A percentile compares a stretch with the other conserved stretches of the same genome.
Evolutionary conservation across 257 asterid species (phyloP).

Genomic region (Rhazya stricta): DNA sequence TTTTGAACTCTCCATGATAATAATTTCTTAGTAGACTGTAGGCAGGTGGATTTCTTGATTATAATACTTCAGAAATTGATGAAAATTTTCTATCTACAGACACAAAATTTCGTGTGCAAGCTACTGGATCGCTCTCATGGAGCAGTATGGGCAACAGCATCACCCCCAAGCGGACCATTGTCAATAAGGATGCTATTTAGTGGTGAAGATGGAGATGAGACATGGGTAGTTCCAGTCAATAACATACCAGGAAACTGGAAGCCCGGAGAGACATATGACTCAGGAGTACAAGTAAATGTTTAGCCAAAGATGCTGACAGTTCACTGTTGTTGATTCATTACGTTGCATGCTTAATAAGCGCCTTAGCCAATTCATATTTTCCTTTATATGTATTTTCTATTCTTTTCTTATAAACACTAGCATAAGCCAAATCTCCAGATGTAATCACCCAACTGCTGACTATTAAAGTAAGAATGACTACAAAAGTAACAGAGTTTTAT

Average conservation of each 20-base stretch:
- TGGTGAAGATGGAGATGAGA: slow-evolving; percentile 56
- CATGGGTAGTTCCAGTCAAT: slow-evolving; percentile 60
- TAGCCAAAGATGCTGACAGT: slow-evolving; percentile 22
- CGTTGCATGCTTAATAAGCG: background rate
- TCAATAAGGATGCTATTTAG: slow-evolving; percentile 69
- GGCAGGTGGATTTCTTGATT: background rate
- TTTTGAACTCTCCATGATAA: background rate
- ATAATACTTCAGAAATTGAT: background rate
- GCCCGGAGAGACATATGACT: slow-evolving; percentile 63
- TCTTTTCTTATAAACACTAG: background rate
- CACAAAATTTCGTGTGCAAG: slow-evolving; percentile 54
- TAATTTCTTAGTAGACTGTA: too few species aligned
- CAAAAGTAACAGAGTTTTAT: background rate
- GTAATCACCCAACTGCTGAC: background rate
- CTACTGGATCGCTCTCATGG: slow-evolving; percentile 59
- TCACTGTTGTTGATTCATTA: slow-evolving; percentile 4
- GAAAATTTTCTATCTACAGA: slow-evolving; percentile 35
- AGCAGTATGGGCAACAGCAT: slow-evolving; percentile 66
- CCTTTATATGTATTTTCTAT: background rate
- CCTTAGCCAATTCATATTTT: slow-evolving; percentile 1
- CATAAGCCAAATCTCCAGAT: background rate
- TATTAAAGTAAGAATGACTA: background rate
- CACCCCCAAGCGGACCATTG: slow-evolving; percentile 70
- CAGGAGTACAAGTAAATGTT: slow-evolving; percentile 64
- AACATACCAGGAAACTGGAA: slow-evolving; percentile 71